Evolutionary conservation across 2,329 filamentous ascomycete species (phyloP).

Genomic region (Pseudogymnoascus sp.): DNA sequence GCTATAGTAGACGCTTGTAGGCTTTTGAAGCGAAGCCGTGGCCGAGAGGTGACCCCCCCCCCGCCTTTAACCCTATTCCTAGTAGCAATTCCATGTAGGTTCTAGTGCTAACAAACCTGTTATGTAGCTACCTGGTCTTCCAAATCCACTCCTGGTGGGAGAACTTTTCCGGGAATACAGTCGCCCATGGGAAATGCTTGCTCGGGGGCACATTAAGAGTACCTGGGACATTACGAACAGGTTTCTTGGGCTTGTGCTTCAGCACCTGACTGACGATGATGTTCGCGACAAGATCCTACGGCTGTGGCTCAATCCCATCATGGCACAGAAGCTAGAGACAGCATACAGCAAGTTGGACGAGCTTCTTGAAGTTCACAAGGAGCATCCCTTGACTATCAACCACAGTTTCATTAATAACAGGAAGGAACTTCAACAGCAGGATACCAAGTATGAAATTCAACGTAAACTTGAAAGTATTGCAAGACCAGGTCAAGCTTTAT

Average conservation of each 20-base stretch:
- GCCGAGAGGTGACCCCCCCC: constrained; percentile 13
- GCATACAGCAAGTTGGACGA: constrained; percentile 16
- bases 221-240: constrained; percentile 13
- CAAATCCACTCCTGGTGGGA: constrained; percentile 17
- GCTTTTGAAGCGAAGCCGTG: constrained; percentile 16
- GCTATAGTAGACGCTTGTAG: constrained; percentile 14
- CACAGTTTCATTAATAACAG: constrained; percentile 13
- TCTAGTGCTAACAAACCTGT: neutral
- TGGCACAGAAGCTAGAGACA: constrained; percentile 13
- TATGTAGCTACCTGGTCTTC: neutral
- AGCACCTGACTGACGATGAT: constrained; percentile 11
- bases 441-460: constrained; percentile 6
- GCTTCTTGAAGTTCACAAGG: constrained; percentile 16
- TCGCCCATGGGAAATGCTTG: constrained; percentile 14
- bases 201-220: constrained; percentile 13
- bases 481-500: neutral
- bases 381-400: constrained; percentile 15
- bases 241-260: constrained; percentile 14
- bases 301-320: constrained; percentile 10
- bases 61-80: neutral
- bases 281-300: constrained; percentile 7
- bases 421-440: constrained; percentile 10
- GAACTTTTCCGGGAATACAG: constrained; percentile 18
- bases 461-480: neutral
- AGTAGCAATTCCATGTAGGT: neutral